A percentile compares a stretch with the other conserved stretches of the same genome.
Evolutionary conservation across 2,329 filamentous ascomycete genomes (phyloP).

Genomic region (Aspergillus fructus): DNA sequence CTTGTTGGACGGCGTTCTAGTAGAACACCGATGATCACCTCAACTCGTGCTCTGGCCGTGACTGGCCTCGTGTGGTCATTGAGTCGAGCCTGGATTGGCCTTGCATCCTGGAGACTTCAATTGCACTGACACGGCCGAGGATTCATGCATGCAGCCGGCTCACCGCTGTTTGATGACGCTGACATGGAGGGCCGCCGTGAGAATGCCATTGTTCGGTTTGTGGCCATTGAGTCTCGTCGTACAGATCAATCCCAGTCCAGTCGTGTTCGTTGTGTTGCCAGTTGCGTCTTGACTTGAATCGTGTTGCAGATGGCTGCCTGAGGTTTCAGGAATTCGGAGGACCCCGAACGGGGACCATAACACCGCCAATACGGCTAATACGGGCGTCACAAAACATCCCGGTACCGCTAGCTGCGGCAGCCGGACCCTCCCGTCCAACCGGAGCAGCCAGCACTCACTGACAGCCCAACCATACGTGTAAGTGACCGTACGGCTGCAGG

Average conservation of each 20-base stretch:
- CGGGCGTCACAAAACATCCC: neutral
- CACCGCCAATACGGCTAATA: neutral
- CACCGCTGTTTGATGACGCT: neutral
- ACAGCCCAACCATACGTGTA: slow-evolving; percentile 3
- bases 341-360: neutral
- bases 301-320: neutral
- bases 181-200: neutral
- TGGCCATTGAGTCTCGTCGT: neutral
- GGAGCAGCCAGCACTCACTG: neutral
- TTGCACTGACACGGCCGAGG: neutral
- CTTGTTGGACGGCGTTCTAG: too few relatives aligned
- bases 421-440: neutral
- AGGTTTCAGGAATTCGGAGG: neutral
- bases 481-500: neutral
- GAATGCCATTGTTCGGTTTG: neutral
- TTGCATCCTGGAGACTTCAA: neutral
- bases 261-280: too few relatives aligned
- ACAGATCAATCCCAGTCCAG: neutral
- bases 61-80: neutral
- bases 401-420: neutral
- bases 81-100: neutral
- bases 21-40: too few relatives aligned
- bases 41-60: too few relatives aligned
- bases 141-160: neutral
- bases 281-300: too few relatives aligned